Conservation (phyloP, 768 basidiomycete genomes). For the Mycena kentingensis region DNA sequence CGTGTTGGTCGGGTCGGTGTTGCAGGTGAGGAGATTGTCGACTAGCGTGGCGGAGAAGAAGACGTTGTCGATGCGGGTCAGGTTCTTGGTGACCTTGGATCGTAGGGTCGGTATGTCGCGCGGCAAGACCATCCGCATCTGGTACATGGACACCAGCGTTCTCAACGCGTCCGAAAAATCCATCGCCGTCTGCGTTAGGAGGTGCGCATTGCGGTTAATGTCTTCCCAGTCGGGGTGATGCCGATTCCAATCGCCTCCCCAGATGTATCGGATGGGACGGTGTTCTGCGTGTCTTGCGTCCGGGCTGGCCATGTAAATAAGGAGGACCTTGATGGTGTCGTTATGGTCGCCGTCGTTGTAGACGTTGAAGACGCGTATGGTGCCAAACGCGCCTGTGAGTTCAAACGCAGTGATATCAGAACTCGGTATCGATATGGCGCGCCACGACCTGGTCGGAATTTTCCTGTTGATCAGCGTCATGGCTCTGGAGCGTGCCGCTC, state of each 20-base stretch:
- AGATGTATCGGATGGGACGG: conserved; percentile 23
- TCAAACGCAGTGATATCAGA: conserved; percentile 28
- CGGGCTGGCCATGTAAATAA: conserved; percentile 1
- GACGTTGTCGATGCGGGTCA: conserved; percentile 46
- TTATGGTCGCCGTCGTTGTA: conserved; percentile 37
- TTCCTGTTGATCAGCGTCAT: conserved; percentile 5
- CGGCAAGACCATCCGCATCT: conserved; percentile 39
- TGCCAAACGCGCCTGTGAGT: conserved; percentile 17
- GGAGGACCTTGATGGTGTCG: conserved; percentile 17
- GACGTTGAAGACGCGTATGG: conserved; percentile 38
- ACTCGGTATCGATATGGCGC: not conserved
- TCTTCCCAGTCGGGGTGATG: conserved; percentile 46
- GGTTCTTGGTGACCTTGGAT: conserved; percentile 31
- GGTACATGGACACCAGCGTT: conserved; percentile 22
- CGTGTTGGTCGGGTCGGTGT: conserved; percentile 12
- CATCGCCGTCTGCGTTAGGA: conserved; percentile 35
- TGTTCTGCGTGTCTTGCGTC: not conserved
- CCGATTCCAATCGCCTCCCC: conserved; percentile 43
- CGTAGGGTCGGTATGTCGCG: conserved; percentile 37
- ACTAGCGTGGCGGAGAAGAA: conserved; percentile 29
- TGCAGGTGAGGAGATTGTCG: conserved; percentile 30
- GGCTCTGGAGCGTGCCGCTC: not conserved
- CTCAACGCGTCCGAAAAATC: conserved; percentile 29
- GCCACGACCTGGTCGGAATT: conserved; percentile 2
- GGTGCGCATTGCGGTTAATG: conserved; percentile 27